Conservation (phyloP, 352 stramenopile species). For the Phytopythium helicoides region DNA sequence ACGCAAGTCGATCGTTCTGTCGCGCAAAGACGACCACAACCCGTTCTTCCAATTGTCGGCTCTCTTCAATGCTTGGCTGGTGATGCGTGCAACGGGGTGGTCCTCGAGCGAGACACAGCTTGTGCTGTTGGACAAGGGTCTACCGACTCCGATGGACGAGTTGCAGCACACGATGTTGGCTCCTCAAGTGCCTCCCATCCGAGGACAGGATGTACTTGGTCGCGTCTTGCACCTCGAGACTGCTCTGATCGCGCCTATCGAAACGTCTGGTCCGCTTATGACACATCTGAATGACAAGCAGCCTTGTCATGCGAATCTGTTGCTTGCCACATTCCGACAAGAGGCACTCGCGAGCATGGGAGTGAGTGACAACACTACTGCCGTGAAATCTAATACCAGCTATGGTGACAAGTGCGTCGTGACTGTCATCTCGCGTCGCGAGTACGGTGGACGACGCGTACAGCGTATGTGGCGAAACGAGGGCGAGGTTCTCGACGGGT, state of each 20-base stretch:
- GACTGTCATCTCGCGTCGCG: slow-evolving; percentile 55
- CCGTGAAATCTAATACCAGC: no score
- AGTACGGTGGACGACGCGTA: slow-evolving; percentile 46
- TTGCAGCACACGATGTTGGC: slow-evolving; percentile 44
- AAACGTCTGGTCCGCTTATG: slow-evolving; percentile 39
- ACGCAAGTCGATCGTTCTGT: slow-evolving; percentile 5
- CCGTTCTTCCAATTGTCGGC: slow-evolving; percentile 23
- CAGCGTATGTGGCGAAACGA: slow-evolving; percentile 70
- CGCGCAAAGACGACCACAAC: slow-evolving; percentile 23
- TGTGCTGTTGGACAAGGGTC: slow-evolving; percentile 44
- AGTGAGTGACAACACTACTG: slow-evolving; percentile 7
- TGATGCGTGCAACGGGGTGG: slow-evolving; percentile 17
- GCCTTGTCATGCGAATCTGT: slow-evolving; percentile 22
- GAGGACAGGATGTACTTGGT: slow-evolving; percentile 23
- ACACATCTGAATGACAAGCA: slow-evolving; percentile 44
- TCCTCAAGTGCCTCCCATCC: slow-evolving; percentile 21
- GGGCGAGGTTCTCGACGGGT: slow-evolving; percentile 41
- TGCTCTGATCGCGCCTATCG: slow-evolving; percentile 30
- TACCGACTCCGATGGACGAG: slow-evolving; percentile 34
- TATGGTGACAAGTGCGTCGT: slow-evolving; percentile 26
- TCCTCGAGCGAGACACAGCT: slow-evolving; percentile 28
- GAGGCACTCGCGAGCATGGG: slow-evolving; percentile 25
- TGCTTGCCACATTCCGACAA: slow-evolving; percentile 17
- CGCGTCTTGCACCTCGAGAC: slow-evolving; percentile 34
- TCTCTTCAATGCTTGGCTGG: slow-evolving; percentile 14